phyloP scores from a whole-genome alignment of 352 stramenopile genomes.

The Lagenidium sp. region DNA sequence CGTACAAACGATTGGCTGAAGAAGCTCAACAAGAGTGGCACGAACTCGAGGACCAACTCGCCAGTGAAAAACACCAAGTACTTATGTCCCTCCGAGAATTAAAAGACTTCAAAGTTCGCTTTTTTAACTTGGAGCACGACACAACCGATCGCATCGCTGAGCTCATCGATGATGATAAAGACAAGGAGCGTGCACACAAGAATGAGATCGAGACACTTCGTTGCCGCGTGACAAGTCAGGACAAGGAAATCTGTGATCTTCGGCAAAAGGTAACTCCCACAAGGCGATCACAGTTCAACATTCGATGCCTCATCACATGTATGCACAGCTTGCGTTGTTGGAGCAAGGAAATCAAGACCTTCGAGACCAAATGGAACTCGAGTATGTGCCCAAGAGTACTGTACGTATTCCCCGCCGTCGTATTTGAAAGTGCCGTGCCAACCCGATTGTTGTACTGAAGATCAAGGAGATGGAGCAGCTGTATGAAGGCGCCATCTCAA shows the following conservation, averaged over 20 bases:
- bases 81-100: slow-evolving; percentile 45
- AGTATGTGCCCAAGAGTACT: slow-evolving; percentile 6
- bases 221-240: slow-evolving; percentile 5
- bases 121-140: slow-evolving; percentile 51
- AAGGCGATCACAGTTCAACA: slow-evolving; percentile 1
- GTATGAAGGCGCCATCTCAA: slow-evolving; percentile 61
- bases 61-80: slow-evolving; percentile 44
- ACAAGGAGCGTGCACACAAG: slow-evolving; percentile 25
- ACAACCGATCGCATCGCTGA: slow-evolving; percentile 54
- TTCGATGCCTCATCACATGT: not conserved
- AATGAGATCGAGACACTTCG: slow-evolving; percentile 18
- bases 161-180: slow-evolving; percentile 44
- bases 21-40: slow-evolving; percentile 63
- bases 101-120: slow-evolving; percentile 67
- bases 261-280: slow-evolving; percentile 22
- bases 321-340: not conserved
- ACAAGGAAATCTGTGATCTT: slow-evolving; percentile 22
- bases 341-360: slow-evolving; percentile 6
- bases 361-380: slow-evolving; percentile 10
- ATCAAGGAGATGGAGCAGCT: slow-evolving; percentile 66
- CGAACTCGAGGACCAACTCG: slow-evolving; percentile 50
- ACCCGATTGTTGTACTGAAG: slow-evolving; percentile 9
- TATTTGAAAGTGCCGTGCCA: not conserved
- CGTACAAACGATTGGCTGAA: slow-evolving; percentile 49
- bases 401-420: not conserved